Evolutionary conservation across 1,139 yeast species (phyloP), one percentile per base, ranked within the genome.

Genomic region (Ogataea hybrid): DNA sequence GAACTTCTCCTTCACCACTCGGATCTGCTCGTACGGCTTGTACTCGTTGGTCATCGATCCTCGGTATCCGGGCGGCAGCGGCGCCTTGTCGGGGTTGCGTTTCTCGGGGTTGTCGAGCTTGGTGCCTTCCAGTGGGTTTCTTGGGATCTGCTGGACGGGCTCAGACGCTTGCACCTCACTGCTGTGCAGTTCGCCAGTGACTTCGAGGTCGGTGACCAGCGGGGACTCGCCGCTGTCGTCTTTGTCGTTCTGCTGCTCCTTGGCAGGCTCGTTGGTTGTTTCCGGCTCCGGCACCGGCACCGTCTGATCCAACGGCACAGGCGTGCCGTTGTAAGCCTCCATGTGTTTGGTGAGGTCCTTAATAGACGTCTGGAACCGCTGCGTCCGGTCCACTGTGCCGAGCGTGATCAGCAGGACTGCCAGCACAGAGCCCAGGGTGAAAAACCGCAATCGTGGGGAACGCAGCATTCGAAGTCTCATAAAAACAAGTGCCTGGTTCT

Each of bases 111-210:
- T 58, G 28, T 58, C 56, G 11, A 59, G 39, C 6, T 18, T 10
- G 1, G 62, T 56, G 2, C 53, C 57, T 6, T 28, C 27, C 9
- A 55, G 37, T 4, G 53, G 53, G 41, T 56, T 54, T 6, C 22
- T 27, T 9, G 15, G 28, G 25, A 20, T 35, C 37, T 27, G 18
- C 25, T 32, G 17, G 30, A 27, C 14, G 31, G 20, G 18, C 34
- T 20, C 31, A n/a, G 16, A 7, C 28, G 28, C 32, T 2, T 34
- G 20, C 20, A 5, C 17, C 12, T 39, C 37, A 11, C 6, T 18
- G 25, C 12, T 14, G 23, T 6, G 34, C 20, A 20, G 23, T 14
- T 18, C 15, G n/a, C n/a, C n/a, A n/a, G n/a, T n/a, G n/a, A n/a
- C n/a, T n/a, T n/a, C n/a, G n/a, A n/a, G n/a, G n/a, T n/a, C n/a